Base-by-base conservation (phyloP, 2,329 filamentous ascomycete genomes). In the Hymenoscyphus linearis region DNA sequence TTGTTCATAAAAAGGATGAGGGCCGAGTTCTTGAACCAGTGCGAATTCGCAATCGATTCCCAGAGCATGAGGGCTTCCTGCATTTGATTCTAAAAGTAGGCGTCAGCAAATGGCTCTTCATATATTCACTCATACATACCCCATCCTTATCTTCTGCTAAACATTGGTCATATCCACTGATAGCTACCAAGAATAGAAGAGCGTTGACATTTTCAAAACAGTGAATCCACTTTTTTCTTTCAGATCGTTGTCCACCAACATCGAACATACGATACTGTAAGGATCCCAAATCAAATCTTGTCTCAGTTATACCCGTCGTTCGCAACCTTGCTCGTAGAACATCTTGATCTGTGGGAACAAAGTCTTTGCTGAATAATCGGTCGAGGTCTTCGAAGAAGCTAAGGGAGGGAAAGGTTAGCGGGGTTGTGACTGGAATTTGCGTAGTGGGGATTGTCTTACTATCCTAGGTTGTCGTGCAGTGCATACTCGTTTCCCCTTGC, bases 131-230 rank as follows among this genome's bases (percentile, higher is more conserved):
- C 18, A 13, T 44, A 80, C 91, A 79, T 81, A 96, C 92, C 65
- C 93, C 93, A 74, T 96, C 95, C 76, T 96, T 93, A 74, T 98
- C 93, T 77, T 98, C 93, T 3, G 97, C 91, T 55, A 98, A 79
- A 71, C 93, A 96, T 75, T 98, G 95, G 73, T 98, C 93, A 75
- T 97, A 98, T 62, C 93, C 93, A 66, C 92, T 96, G 69, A 98
- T 93, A 55, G 93, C 93, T 58, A 96, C 93, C 67, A 98, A 83
- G 77, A 98, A 98, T 47, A 98, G 80, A 59, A 98, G 81, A 68
- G 91, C 93, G 72, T 95, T 92, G 27, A 90, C 88, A 65, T 88
- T 88, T 71, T 90, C 87, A 69, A 90, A 90, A 69, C 88, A 88
- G 70, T 90, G 87, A 61, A 90, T 90, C 87, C 87, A 90, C 75